phyloP scores from a whole-genome alignment of 495 filamentous ascomycete species.

The Penicillium soppii region DNA sequence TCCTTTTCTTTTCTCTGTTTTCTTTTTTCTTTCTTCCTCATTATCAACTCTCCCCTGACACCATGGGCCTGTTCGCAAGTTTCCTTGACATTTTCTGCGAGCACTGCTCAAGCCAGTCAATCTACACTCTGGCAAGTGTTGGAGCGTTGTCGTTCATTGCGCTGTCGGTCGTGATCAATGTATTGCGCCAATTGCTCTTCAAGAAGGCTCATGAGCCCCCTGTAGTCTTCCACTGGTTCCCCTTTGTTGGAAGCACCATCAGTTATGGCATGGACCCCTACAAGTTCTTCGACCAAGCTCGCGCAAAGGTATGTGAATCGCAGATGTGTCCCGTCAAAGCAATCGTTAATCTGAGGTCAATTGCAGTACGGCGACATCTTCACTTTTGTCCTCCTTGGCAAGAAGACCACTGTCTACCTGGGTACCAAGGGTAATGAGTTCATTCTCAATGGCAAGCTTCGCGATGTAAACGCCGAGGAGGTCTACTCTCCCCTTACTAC shows the following conservation, averaged over 20 bases:
- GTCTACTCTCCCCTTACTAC: conserved; percentile 61
- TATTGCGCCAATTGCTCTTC: conserved; percentile 68
- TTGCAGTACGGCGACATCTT: conserved; percentile 63
- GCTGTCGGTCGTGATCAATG: conserved; percentile 55
- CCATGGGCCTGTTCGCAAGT: conserved; percentile 41
- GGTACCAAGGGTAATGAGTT: conserved; percentile 64
- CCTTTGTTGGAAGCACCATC: conserved; percentile 62
- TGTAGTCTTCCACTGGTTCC: conserved; percentile 65
- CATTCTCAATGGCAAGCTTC: conserved; percentile 61
- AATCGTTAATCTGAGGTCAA: conserved; percentile 12
- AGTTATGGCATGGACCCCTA: conserved; percentile 65
- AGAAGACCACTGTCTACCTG: conserved; percentile 60
- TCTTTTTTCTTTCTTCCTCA: not conserved
- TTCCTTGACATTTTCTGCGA: conserved; percentile 39
- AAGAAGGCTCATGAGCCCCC: conserved; percentile 63
- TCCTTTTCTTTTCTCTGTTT: not conserved
- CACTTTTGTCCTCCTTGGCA: conserved; percentile 63
- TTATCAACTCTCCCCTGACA: not conserved
- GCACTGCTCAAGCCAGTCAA: conserved; percentile 39
- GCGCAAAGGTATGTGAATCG: conserved; percentile 46
- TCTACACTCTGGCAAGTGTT: conserved; percentile 27
- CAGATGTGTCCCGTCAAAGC: not conserved
- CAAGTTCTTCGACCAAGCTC: conserved; percentile 57
- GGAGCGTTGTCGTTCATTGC: conserved; percentile 32
- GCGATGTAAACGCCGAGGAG: conserved; percentile 64